Percentiles rank a stretch among this genome's conserved stretches.
Conservation (phyloP, 2,329 filamentous ascomycete genomes). For the Penicillium concentricum region DNA sequence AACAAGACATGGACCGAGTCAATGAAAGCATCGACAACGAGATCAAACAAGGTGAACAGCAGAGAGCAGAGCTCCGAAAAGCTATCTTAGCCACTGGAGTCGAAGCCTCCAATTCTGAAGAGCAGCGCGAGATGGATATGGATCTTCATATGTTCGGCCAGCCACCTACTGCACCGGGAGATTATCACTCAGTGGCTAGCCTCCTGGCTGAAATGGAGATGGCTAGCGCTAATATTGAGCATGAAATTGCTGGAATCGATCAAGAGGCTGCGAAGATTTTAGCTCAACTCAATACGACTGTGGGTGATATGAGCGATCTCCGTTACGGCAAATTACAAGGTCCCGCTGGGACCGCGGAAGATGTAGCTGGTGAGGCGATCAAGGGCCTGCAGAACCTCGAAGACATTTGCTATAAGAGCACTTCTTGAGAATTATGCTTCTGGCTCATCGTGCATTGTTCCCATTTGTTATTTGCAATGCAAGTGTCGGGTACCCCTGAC, state of each 20-base stretch:
- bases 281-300: slow-evolving; percentile 61
- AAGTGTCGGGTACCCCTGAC: background rate
- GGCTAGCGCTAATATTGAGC: slow-evolving; percentile 64
- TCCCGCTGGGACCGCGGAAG: slow-evolving; percentile 54
- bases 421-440: slow-evolving; percentile 4
- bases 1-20: slow-evolving; percentile 66
- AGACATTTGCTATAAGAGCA: slow-evolving; percentile 55
- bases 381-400: slow-evolving; percentile 65
- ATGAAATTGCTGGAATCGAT: slow-evolving; percentile 65
- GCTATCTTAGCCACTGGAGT: slow-evolving; percentile 33
- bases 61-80: slow-evolving; percentile 40
- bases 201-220: slow-evolving; percentile 68
- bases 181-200: slow-evolving; percentile 60
- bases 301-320: slow-evolving; percentile 76
- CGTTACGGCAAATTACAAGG: slow-evolving; percentile 70
- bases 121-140: slow-evolving; percentile 43
- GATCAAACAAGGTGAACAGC: slow-evolving; percentile 35
- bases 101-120: slow-evolving; percentile 31
- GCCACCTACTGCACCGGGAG: slow-evolving; percentile 37
- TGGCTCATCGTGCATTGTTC: background rate
- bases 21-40: slow-evolving; percentile 51
- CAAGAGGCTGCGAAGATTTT: slow-evolving; percentile 62
- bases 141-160: slow-evolving; percentile 62
- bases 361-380: slow-evolving; percentile 65
- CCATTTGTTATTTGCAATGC: background rate